Base-by-base conservation (phyloP, 805 yeast genomes). In the Suhomyces canberraensis region DNA sequence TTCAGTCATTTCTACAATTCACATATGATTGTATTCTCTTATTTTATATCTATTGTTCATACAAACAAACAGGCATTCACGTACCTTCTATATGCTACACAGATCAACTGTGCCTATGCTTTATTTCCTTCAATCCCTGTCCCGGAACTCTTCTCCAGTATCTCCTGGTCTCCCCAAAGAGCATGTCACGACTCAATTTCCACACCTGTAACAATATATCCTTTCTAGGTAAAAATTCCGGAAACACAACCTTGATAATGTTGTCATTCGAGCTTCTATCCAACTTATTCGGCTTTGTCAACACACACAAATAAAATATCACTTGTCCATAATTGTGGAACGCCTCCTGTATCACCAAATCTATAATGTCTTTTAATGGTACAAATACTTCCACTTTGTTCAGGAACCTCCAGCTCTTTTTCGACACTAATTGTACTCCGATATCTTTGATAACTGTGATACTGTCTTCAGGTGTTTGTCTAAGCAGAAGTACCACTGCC, bases 341-440 rank as follows among this genome's bases (percentile, higher is more conserved):
- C 0, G 85, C 90, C 56, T 86, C 95, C 52, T 84, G 84, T 17
- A 86, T 79, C 0, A 83, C 75, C 8, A 85, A 56, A 54, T 84
- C 91, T 3, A 75, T 70, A 35, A 85, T 69, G 30, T 66, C 65
- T 31, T 71, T 74, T 25, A 69, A 58, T 0, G 89, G 82, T 8
- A 82, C 69, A 52, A 85, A 82, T 18, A 60, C 47, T 26, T 56
- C 56, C 7, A 36, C 37, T n/a, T 39, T 40, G 14, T 46, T 47
- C n/a, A 50, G 36, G 6, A 47, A 26, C 16, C 45, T 63, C 36
- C 58, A 55, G n/a, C 43, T 14, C 35, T 37, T 44, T 11, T 54
- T 45, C 15, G 67, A 52, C 13, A 58, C 50, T 8, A 73, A 44
- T 41, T 77, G 80, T 3, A 77, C 45, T 0, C 81, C 82, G 29